Conservation (phyloP, 2,329 filamentous ascomycete species). For the Diplocarpon mali region DNA sequence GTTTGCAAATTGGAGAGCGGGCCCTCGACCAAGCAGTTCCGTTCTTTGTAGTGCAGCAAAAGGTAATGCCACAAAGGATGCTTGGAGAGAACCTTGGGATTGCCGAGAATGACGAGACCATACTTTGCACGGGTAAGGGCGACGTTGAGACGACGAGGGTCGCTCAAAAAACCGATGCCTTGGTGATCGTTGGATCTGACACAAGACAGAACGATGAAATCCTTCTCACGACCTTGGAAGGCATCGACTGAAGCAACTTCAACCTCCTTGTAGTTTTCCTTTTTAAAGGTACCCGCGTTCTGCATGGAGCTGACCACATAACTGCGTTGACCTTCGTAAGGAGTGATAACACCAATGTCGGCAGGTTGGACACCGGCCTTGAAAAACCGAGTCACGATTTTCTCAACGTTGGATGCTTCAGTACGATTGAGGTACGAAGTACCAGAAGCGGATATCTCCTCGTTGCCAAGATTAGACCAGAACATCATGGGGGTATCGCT, state of each 20-base stretch:
- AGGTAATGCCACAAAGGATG: slow-evolving; percentile 97
- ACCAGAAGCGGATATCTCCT: slow-evolving; percentile 95
- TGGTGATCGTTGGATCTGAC: slow-evolving; percentile 98
- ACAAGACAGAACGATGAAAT: slow-evolving; percentile 96
- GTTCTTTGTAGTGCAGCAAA: slow-evolving; percentile 91
- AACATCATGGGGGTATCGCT: slow-evolving; percentile 98
- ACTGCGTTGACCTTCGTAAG: slow-evolving; percentile 95
- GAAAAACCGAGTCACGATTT: slow-evolving; percentile 97
- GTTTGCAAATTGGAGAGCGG: slow-evolving; percentile 93
- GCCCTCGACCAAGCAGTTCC: slow-evolving; percentile 90
- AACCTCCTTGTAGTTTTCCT: slow-evolving; percentile 96
- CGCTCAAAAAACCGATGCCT: slow-evolving; percentile 96
- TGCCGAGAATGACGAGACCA: slow-evolving; percentile 90
- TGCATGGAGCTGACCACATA: slow-evolving; percentile 99
- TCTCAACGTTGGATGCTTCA: slow-evolving; percentile 94
- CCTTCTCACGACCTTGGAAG: slow-evolving; percentile 97
- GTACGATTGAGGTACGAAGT: slow-evolving; percentile 98
- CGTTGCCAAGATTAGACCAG: slow-evolving; percentile 95
- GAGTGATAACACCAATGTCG: slow-evolving; percentile 95
- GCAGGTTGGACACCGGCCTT: slow-evolving; percentile 91
- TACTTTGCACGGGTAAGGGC: slow-evolving; percentile 95
- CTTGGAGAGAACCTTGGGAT: slow-evolving; percentile 94
- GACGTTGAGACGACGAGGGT: slow-evolving; percentile 93
- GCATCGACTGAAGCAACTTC: slow-evolving; percentile 97
- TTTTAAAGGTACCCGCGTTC: slow-evolving; percentile 92